Percentiles rank a stretch among this genome's conserved stretches.
These are phyloP conservation scores for Argentina anserina DNA, from an alignment of 306 rosid species.

Conservation along the genomic window DNA sequence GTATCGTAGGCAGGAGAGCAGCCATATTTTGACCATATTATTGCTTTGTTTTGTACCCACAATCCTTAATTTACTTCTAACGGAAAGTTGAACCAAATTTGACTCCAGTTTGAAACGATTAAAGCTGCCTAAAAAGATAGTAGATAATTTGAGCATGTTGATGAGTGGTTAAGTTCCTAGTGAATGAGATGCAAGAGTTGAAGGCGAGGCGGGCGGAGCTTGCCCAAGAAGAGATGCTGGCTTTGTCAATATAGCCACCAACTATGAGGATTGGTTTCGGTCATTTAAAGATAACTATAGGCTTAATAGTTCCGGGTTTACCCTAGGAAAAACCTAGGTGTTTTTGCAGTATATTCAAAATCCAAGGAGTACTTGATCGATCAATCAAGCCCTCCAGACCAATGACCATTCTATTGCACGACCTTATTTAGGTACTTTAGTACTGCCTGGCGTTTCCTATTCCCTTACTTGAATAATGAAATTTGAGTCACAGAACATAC, in stretches of 20 bases:
- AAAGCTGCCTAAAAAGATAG: no score
- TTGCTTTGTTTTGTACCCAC: no score
- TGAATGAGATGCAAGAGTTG: neutral
- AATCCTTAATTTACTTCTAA: no score
- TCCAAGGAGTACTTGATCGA: neutral
- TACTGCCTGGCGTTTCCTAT: no score
- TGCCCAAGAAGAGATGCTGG: neutral
- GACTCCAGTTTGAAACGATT: neutral
- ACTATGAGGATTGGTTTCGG: neutral
- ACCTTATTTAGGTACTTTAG: neutral
- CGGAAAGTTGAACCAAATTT: neutral
- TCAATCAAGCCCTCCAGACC: neutral
- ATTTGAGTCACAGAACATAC: neutral
- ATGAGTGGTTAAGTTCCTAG: neutral
- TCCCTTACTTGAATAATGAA: neutral
- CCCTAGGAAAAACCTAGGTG: neutral
- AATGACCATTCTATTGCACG: neutral
- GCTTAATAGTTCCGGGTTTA: no score
- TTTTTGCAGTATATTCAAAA: neutral
- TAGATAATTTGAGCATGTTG: neutral
- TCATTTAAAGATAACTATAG: no score
- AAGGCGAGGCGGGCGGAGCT: neutral
- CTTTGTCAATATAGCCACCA: neutral
- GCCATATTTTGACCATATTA: no score
- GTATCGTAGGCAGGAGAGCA: neutral